Evolutionary conservation across 192 early-diverging fungal genomes (phyloP).

Genomic region (Chytriomyces confervae): DNA sequence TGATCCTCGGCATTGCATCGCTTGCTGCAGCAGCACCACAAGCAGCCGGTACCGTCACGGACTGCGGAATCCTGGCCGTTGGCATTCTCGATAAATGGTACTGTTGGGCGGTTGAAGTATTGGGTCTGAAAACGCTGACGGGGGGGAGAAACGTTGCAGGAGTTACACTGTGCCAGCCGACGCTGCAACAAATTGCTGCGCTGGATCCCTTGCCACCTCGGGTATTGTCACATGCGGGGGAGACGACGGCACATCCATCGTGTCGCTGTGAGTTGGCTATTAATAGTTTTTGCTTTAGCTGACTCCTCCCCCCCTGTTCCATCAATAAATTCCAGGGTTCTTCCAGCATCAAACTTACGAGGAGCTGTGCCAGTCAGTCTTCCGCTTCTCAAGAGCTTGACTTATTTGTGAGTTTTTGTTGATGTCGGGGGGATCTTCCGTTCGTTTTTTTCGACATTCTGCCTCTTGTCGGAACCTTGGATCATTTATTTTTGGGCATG

Average conservation of each 20-base stretch:
- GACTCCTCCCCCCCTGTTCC: no score
- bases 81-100: neutral
- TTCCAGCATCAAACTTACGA: neutral
- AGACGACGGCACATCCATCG: neutral
- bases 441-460: neutral
- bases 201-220: neutral
- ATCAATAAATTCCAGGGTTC: neutral
- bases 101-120: neutral
- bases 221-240: conserved; percentile 12
- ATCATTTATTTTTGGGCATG: no score
- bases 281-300: neutral
- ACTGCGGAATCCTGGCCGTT: neutral
- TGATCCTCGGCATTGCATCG: neutral
- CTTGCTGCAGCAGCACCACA: neutral
- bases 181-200: conserved; percentile 13
- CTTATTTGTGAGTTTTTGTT: neutral
- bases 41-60: neutral
- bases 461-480: neutral
- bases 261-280: neutral
- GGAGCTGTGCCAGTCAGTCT: no score
- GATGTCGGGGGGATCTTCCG: neutral
- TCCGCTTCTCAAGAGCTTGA: neutral
- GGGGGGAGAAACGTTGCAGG: neutral
- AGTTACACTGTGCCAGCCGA: neutral
- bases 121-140: neutral